These are phyloP conservation scores for Mrakia hoshinonis DNA, from an alignment of 768 basidiomycete species.

Conservation along the genomic window DNA sequence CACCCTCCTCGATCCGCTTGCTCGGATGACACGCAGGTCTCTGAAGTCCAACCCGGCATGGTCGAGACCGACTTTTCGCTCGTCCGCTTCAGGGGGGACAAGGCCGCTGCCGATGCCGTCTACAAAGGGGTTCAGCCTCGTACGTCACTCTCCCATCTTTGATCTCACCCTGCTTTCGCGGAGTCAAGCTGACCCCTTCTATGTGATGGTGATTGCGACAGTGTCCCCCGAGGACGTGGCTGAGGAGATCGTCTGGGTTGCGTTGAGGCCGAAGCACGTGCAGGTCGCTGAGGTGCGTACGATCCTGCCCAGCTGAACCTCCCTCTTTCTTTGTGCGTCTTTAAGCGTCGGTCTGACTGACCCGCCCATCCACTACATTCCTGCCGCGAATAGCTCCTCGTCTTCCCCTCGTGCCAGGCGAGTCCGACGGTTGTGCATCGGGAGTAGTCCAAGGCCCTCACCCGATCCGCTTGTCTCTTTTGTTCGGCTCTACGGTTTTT, in stretches of 20 bases:
- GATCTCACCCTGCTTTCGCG: not conserved
- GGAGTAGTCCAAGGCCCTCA: no score
- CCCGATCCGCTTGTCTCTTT: no score
- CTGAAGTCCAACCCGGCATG: slow-evolving; percentile 21
- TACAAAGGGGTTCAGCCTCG: slow-evolving; percentile 81
- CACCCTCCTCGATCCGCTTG: no score
- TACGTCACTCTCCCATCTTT: slow-evolving; percentile 43
- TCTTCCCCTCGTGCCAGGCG: slow-evolving; percentile 28
- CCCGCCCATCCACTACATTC: no score
- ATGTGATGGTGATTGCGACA: slow-evolving; percentile 36
- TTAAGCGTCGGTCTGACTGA: no score
- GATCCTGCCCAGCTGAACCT: no score
- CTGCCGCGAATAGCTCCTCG: slow-evolving; percentile 18
- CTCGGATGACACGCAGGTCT: not conserved
- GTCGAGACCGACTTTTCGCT: slow-evolving; percentile 62
- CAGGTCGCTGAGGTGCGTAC: slow-evolving; percentile 50
- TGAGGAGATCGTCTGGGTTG: slow-evolving; percentile 96
- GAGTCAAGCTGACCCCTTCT: no score
- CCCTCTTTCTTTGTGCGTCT: no score
- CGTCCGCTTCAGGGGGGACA: slow-evolving; percentile 71
- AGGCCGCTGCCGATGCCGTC: slow-evolving; percentile 70
- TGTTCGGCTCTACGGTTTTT: no score
- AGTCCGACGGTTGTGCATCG: not conserved
- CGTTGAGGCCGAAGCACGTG: slow-evolving; percentile 81
- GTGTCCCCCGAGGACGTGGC: slow-evolving; percentile 81